Conservation (phyloP, 352 stramenopile genomes). For the Phytophthora lateralis region DNA sequence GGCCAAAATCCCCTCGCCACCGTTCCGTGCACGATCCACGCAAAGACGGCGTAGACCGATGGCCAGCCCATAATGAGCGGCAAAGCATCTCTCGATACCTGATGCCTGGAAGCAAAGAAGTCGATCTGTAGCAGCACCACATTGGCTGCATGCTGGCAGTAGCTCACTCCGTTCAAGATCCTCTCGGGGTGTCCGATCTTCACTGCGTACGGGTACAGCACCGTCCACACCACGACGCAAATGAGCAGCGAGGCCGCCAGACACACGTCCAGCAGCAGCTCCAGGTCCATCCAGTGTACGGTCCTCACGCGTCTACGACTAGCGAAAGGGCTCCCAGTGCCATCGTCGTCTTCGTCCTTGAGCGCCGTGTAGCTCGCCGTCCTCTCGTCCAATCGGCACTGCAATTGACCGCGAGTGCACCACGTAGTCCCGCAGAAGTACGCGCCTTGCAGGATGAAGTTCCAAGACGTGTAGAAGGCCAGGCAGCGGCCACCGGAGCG, state of each 20-base stretch:
- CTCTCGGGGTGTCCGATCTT: slow-evolving; percentile 49
- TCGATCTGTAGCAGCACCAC: slow-evolving; percentile 72
- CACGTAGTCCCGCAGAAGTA: slow-evolving; percentile 57
- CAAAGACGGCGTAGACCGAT: slow-evolving; percentile 70
- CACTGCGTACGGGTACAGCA: slow-evolving; percentile 72
- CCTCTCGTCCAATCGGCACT: slow-evolving; percentile 26
- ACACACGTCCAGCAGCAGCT: slow-evolving; percentile 73
- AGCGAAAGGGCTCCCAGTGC: slow-evolving; percentile 19
- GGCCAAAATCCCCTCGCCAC: slow-evolving; percentile 76
- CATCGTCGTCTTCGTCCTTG: slow-evolving; percentile 43
- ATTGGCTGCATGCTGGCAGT: slow-evolving; percentile 81
- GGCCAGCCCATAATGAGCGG: slow-evolving; percentile 68
- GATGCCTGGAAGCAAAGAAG: slow-evolving; percentile 57
- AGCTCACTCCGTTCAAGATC: slow-evolving; percentile 81
- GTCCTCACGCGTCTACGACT: slow-evolving; percentile 22
- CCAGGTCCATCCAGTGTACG: slow-evolving; percentile 57
- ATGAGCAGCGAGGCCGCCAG: slow-evolving; percentile 74
- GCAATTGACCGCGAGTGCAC: slow-evolving; percentile 35
- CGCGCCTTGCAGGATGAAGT: slow-evolving; percentile 72
- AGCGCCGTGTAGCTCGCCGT: slow-evolving; percentile 44
- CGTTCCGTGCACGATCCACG: slow-evolving; percentile 78
- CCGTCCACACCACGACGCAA: slow-evolving; percentile 69
- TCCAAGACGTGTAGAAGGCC: slow-evolving; percentile 88
- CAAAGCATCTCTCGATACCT: slow-evolving; percentile 59
- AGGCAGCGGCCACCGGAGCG: slow-evolving; percentile 56